These are phyloP conservation scores for Glebionis coronaria DNA, from an alignment of 129 eudicot genomes.

Conservation along the genomic window DNA sequence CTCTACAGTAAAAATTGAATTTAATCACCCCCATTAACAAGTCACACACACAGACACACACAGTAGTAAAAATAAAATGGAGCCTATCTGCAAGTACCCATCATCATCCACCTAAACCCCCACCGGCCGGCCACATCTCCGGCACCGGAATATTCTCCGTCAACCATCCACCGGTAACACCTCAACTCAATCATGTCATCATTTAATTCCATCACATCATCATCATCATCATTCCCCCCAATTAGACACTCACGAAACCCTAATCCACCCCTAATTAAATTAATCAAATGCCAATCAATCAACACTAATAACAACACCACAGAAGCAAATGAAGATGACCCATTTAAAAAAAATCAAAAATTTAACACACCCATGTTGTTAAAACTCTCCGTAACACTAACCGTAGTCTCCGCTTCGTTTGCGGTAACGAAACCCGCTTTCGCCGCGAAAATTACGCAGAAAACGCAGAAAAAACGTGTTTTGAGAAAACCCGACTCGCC, in stretches of 20 bases:
- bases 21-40: too few relatives aligned
- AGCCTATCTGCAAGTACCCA: slow-evolving; percentile 26
- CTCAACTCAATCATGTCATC: neutral
- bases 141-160: slow-evolving; percentile 19
- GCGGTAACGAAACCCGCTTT: slow-evolving; percentile 41
- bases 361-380: slow-evolving; percentile 31
- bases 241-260: slow-evolving; percentile 9
- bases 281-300: too few relatives aligned
- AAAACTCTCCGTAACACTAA: slow-evolving; percentile 61
- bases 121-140: slow-evolving; percentile 32
- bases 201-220: slow-evolving; percentile 16
- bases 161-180: slow-evolving; percentile 23
- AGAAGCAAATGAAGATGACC: slow-evolving; percentile 41
- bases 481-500: slow-evolving; percentile 36
- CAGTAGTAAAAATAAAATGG: too few relatives aligned
- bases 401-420: slow-evolving; percentile 63
- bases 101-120: neutral
- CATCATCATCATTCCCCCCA: slow-evolving; percentile 44
- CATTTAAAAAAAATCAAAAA: slow-evolving; percentile 15
- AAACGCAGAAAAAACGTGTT: slow-evolving; percentile 53
- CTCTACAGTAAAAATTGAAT: too few relatives aligned
- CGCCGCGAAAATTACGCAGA: slow-evolving; percentile 60
- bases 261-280: slow-evolving; percentile 26
- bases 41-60: too few relatives aligned
- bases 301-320: too few relatives aligned